A percentile compares a stretch with the other conserved stretches of the same genome.
phyloP scores from a whole-genome alignment of 2,329 filamentous ascomycete genomes.

The Orbilia ellipsospora region DNA sequence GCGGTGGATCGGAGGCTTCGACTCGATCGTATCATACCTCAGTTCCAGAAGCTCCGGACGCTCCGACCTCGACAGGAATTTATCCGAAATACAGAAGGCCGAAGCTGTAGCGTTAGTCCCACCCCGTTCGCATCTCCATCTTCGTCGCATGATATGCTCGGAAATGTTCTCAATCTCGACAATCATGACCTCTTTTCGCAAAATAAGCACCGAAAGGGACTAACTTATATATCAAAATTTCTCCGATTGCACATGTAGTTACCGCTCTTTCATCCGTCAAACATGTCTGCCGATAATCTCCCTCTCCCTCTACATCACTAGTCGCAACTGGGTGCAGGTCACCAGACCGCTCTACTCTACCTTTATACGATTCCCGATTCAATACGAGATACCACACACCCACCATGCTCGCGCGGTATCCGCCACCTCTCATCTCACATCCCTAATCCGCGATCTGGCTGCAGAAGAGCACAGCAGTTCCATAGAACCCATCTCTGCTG shows the following conservation, averaged over 20 bases:
- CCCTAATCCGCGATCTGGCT: constrained; percentile 68
- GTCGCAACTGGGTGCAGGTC: constrained; percentile 81
- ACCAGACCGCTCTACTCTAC: constrained; percentile 84
- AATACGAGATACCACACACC: constrained; percentile 83
- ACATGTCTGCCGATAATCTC: constrained; percentile 83
- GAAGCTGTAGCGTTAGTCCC: constrained; percentile 48
- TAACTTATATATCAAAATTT: background rate
- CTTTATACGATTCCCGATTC: constrained; percentile 85
- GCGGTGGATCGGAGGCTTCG: constrained; percentile 71
- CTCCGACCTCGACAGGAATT: constrained; percentile 45
- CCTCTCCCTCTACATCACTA: constrained; percentile 88
- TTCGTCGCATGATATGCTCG: background rate
- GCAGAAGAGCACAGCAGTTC: constrained; percentile 61
- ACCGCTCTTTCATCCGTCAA: constrained; percentile 73
- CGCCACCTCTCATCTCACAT: constrained; percentile 76
- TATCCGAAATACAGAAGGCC: constrained; percentile 46
- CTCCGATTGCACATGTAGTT: constrained; percentile 16
- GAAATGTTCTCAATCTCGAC: too few relatives aligned
- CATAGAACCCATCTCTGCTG: constrained; percentile 40
- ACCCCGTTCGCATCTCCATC: background rate
- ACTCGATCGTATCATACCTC: constrained; percentile 71
- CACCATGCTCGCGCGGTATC: constrained; percentile 76
- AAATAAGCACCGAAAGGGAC: background rate
- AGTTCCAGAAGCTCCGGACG: constrained; percentile 60
- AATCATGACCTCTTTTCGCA: too few relatives aligned